Evolutionary conservation across 306 rosid genomes (phyloP), one percentile per base, ranked within the genome.

Genomic region (Elaeagnus macrophylla): DNA sequence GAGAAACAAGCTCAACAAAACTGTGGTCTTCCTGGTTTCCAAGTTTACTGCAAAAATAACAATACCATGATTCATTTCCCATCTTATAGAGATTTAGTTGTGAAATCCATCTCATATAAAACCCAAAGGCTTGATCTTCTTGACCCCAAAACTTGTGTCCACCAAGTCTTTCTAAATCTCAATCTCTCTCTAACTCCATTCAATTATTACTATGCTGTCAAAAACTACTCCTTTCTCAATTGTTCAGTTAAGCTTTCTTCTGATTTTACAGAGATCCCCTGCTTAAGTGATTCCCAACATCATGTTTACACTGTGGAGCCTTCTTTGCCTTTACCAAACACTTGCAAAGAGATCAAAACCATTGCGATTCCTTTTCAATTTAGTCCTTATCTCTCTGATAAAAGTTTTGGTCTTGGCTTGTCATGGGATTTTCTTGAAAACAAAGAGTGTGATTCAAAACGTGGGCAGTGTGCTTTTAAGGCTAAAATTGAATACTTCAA

Each of bases 251-350:
- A 9, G 17, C 74, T 83, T 32, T 5, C 60, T 7, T 19, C 43
- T 18, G 46, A 69, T 50, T 69, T 80, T 50, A 41, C 16, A 4
- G 79, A 77, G 65, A 39, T 86, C 46, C 95, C 95, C 0, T 86
- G 97, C 65, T 50, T 86, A 18, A 86, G 94, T 52, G 74, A 53
- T 20, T 37, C 70, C 5, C 58, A 36, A 12, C 52, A 59, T 19
- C 85, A 79, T 75, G 77, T 90, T 49, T 86, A 79, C 62, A 83
- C 81, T 1, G 86, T 90, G 35, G 73, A 73, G 44, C 71, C 95
- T 68, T 47, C 67, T 45, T 7, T 69, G 40, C 54, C 35, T 20
- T 38, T 78, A 32, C 94, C 94, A 0, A 46, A 7, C 47, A 78
- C 76, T n/a, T 90, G 94, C 64, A 8, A 61, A 39, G 20, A 10